These are phyloP conservation scores for Penicillium ochrochloron DNA, from an alignment of 495 filamentous ascomycete species.

Conservation along the genomic window DNA sequence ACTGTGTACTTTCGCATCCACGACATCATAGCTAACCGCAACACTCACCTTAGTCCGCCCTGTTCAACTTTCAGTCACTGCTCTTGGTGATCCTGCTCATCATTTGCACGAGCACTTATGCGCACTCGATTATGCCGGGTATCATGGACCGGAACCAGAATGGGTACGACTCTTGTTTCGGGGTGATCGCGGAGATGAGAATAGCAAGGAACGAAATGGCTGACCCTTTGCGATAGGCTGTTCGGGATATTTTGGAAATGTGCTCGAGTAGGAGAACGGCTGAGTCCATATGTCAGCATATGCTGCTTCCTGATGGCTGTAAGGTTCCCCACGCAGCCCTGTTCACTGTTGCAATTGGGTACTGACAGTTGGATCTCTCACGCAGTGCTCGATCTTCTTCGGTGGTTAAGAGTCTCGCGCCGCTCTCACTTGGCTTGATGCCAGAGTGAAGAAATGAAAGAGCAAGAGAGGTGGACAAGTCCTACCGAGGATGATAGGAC, in stretches of 20 bases:
- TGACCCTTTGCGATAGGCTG: constrained; percentile 55
- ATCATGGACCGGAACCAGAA: constrained; percentile 94
- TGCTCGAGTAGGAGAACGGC: constrained; percentile 86
- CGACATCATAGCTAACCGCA: constrained; percentile 22
- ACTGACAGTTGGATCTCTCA: constrained; percentile 14
- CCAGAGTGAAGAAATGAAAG: background rate
- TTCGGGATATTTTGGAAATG: constrained; percentile 97
- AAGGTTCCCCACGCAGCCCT: constrained; percentile 40
- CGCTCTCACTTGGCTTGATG: background rate
- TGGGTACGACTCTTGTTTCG: constrained; percentile 58
- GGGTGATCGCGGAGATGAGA: background rate
- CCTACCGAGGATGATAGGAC: background rate
- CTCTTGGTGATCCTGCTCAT: constrained; percentile 91
- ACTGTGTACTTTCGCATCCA: constrained; percentile 20
- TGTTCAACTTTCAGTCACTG: constrained; percentile 97
- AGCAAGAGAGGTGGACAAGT: background rate
- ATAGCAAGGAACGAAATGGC: constrained; percentile 1
- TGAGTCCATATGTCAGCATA: constrained; percentile 95
- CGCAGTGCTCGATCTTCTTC: constrained; percentile 51
- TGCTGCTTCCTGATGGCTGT: constrained; percentile 96
- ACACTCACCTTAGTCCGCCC: constrained; percentile 68
- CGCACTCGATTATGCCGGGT: constrained; percentile 85
- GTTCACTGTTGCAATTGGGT: constrained; percentile 4
- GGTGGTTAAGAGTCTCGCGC: constrained; percentile 32
- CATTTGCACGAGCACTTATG: constrained; percentile 93